phyloP scores from a whole-genome alignment of 2,329 filamentous ascomycete species.

The Mycosphaerelloides madeirae region DNA sequence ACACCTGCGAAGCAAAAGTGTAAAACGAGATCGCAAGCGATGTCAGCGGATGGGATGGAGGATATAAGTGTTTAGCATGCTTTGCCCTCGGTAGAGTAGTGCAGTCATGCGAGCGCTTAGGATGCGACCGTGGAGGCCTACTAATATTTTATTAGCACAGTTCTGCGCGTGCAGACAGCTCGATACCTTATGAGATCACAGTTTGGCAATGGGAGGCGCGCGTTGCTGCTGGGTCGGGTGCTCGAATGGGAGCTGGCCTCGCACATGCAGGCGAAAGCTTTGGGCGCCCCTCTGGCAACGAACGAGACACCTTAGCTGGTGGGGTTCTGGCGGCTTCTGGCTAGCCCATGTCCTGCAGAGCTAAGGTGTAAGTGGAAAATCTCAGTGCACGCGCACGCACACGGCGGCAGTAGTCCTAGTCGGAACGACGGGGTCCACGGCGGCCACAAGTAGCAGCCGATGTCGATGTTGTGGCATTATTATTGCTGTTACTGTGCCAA shows the following conservation, averaged over 20 bases:
- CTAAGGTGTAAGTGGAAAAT: slow-evolving; percentile 12
- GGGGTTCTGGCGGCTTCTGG: slow-evolving; percentile 7
- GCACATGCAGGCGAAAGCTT: slow-evolving; percentile 23
- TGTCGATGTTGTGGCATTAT: too few relatives aligned
- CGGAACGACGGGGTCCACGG: too few relatives aligned
- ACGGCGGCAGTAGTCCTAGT: too few relatives aligned
- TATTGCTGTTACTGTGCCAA: too few relatives aligned
- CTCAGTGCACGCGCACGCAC: slow-evolving; percentile 3
- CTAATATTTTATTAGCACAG: slow-evolving; percentile 19
- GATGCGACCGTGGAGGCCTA: slow-evolving; percentile 24
- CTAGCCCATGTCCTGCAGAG: slow-evolving; percentile 17
- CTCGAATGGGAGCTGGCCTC: slow-evolving; percentile 21
- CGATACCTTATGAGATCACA: slow-evolving; percentile 28
- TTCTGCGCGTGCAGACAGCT: slow-evolving; percentile 19
- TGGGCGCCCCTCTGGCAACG: slow-evolving; percentile 19
- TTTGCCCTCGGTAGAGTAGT: slow-evolving; percentile 22
- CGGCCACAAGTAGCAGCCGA: too few relatives aligned
- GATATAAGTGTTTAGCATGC: slow-evolving; percentile 30
- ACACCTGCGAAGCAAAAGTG: slow-evolving; percentile 19
- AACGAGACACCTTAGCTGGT: neutral
- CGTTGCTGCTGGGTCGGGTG: slow-evolving; percentile 23
- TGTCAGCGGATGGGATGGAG: slow-evolving; percentile 20
- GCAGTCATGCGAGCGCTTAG: slow-evolving; percentile 31
- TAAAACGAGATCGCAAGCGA: slow-evolving; percentile 24
- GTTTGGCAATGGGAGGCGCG: slow-evolving; percentile 20